Base-by-base conservation (phyloP, 2,329 filamentous ascomycete species). In the Scytalidium sp. region DNA sequence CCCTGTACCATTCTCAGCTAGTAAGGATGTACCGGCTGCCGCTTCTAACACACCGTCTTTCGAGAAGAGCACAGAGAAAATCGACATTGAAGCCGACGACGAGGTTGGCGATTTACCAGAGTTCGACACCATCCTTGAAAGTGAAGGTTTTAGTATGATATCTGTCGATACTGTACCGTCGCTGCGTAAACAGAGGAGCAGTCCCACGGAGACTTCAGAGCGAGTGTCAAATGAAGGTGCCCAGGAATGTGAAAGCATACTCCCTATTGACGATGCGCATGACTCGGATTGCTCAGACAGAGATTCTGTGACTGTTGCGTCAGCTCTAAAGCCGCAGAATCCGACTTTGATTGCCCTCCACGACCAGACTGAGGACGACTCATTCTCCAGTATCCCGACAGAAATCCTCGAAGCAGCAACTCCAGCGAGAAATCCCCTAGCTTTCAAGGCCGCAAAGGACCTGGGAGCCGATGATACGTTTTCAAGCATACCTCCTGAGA, bases 141-240 rank as follows among this genome's bases (percentile, higher is more conserved):
- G 77, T 55, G 77, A 80, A 65, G 77, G 74, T 3, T 80, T 80
- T 52, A 80, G 75, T 50, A 79, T 80, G 75, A 76, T 80, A 43
- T 79, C 78, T 11, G 63, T 80, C 41, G 72, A 78, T 50, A 76
- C 76, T 3, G 62, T 80, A 19, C 75, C 75, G 5, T 80, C 76
- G 3, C 67, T 73, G 19, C 69, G 69, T 54, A 69, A 74, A 54
- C 67, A 70, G 50, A 60, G 67, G 2, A 63, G 70, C 32, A 68
- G 65, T 17, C 63, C 65, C 39, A n/a, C n/a, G n/a, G n/a, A n/a
- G n/a, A n/a, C n/a, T n/a, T n/a, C n/a, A 52, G 43, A 53, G 50
- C 23, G 48, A 43, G 17, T 23, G 45, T 19, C 19, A 45, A 8
- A 50, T 45, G 19, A 41, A 47, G 6, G 13, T 11, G 9, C 21